Evolutionary conservation across 129 eudicot species (phyloP), one percentile per base, ranked within the genome.

Genomic region (Escallonia herrerae): DNA sequence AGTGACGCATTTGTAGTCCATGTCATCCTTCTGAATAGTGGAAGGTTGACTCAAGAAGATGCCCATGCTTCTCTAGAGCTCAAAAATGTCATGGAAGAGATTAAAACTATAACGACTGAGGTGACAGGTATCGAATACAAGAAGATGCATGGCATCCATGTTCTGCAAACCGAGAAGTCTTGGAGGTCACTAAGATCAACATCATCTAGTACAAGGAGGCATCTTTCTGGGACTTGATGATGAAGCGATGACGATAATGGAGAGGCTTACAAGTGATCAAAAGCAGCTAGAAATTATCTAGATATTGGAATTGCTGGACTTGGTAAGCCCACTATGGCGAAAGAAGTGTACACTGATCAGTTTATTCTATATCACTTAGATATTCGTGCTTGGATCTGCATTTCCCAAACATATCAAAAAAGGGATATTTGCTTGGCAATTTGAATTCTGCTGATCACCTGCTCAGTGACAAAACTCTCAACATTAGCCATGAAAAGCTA

Each of bases 281-380:
- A 70, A 48, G 56, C 47, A 71, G 56, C 56, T 71, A 40, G 74
- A 75, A 0, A 6, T 71, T 38, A 71, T 80, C 62, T 62, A 77
- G 33, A 71, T 80, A 75, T 80, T 56, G 84, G 84, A 14, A 75
- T 75, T 74, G 67, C 77, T 8, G 84, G 84, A 14, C 44, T 74
- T 13, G 84, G 84, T 38, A 80, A 80, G 74, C 74, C 84, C 11
- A 80, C 84, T 48, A 44, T 75, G 33, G 83, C 79, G 1, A 75
- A 38, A 49, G 48, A 44, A 51, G 33, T 58, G 15, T 78, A 67
- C 47, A 38, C 49, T 63, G 65, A 68, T 67, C 66, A 66, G 15
- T 37, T 40, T 48, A 50, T 62, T 5, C 40, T 6, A 13, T 13
- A 62, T 67, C 72, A 72, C 57, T 78, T 78, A 13, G 54, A 67